phyloP scores from a whole-genome alignment of 495 filamentous ascomycete species.

The Entonaema liquescens region DNA sequence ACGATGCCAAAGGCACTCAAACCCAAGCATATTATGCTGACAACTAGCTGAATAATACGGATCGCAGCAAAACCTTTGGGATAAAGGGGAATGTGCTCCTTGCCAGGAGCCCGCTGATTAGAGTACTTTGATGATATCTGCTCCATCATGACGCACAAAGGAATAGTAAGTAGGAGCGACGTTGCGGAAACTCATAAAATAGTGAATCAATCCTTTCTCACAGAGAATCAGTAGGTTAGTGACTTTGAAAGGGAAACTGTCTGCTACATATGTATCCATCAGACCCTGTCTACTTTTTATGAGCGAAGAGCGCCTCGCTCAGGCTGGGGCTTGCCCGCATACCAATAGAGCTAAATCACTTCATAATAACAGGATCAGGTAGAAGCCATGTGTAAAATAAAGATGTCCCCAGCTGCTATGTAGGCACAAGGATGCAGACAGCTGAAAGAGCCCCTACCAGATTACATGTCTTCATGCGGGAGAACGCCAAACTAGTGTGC shows the following conservation, averaged over 20 bases:
- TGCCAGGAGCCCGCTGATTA: conserved; percentile 44
- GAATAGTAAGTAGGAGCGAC: background rate
- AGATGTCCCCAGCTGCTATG: background rate
- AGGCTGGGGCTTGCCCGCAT: too few species aligned
- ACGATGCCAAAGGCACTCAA: conserved; percentile 69
- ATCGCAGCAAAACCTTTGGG: conserved; percentile 62
- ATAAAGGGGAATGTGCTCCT: conserved; percentile 56
- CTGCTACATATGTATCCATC: too few species aligned
- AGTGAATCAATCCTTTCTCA: background rate
- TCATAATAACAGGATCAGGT: too few species aligned
- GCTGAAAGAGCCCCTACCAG: background rate
- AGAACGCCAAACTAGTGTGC: background rate
- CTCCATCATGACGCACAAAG: conserved; percentile 22
- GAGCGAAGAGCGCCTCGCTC: too few species aligned
- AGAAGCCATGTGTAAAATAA: background rate
- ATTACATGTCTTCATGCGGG: background rate
- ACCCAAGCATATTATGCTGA: conserved; percentile 73
- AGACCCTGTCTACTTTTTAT: too few species aligned
- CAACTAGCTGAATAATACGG: conserved; percentile 67
- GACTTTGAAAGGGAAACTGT: background rate
- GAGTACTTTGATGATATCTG: conserved; percentile 39
- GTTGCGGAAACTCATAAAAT: background rate
- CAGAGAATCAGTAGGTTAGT: background rate
- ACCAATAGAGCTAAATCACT: too few species aligned
- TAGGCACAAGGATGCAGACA: background rate